Conservation (phyloP, 2,329 filamentous ascomycete species). For the Stachybotrys elegans region DNA sequence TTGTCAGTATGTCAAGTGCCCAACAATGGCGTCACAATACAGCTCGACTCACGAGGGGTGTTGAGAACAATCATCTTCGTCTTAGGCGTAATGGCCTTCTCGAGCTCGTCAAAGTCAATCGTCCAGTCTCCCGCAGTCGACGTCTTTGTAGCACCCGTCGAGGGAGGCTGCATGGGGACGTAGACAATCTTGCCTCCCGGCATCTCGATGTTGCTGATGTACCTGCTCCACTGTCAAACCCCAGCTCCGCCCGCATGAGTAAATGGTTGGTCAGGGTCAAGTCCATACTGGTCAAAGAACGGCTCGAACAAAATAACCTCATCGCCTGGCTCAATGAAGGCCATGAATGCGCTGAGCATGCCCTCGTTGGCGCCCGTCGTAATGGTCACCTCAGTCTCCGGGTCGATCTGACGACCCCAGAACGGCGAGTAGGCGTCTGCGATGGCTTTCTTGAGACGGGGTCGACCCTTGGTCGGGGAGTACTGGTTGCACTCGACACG, state of each 20-base stretch:
- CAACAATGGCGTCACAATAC: background rate
- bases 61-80: slow-evolving; percentile 97
- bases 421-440: slow-evolving; percentile 87
- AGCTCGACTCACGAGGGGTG: slow-evolving; percentile 50
- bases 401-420: slow-evolving; percentile 77
- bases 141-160: slow-evolving; percentile 70
- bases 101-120: slow-evolving; percentile 77
- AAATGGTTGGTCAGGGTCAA: too few species aligned
- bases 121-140: slow-evolving; percentile 86
- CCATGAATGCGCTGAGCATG: slow-evolving; percentile 98
- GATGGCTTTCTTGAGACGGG: slow-evolving; percentile 86
- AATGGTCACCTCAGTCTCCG: slow-evolving; percentile 89
- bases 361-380: slow-evolving; percentile 90
- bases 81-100: slow-evolving; percentile 72
- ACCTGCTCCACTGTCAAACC: slow-evolving; percentile 16
- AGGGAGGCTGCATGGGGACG: slow-evolving; percentile 87
- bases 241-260: too few species aligned
- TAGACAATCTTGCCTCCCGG: slow-evolving; percentile 91
- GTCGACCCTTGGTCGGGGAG: slow-evolving; percentile 89
- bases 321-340: slow-evolving; percentile 87
- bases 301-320: slow-evolving; percentile 98
- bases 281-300: slow-evolving; percentile 91
- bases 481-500: slow-evolving; percentile 98
- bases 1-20: slow-evolving; percentile 7
- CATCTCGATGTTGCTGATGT: slow-evolving; percentile 99